These are phyloP conservation scores for Rhodamnia rubescens DNA, from an alignment of 345 rosid species.

Conservation along the genomic window DNA sequence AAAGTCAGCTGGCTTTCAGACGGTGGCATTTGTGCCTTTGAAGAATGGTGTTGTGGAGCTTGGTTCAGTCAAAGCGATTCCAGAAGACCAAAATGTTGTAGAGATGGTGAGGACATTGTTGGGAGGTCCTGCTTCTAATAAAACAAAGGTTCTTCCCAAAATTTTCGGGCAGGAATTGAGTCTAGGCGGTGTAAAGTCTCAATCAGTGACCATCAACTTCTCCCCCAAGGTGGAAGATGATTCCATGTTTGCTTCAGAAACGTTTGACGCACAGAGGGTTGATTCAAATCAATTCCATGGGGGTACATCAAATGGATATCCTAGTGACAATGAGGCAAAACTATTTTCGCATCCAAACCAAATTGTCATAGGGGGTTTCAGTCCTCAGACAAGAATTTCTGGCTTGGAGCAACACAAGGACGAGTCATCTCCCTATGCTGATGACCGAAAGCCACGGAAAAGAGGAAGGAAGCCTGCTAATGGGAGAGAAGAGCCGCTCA, in stretches of 20 bases:
- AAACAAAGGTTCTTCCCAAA: constrained; percentile 54
- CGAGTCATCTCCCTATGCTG: constrained; percentile 39
- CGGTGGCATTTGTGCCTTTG: constrained; percentile 58
- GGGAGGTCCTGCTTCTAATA: constrained; percentile 45
- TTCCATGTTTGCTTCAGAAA: constrained; percentile 43
- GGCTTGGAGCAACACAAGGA: constrained; percentile 52
- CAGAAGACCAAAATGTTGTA: constrained; percentile 45
- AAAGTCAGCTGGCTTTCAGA: constrained; percentile 66
- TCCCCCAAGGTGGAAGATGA: constrained; percentile 89
- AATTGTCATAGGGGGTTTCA: constrained; percentile 25
- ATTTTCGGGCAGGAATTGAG: constrained; percentile 83
- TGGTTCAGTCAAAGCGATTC: constrained; percentile 55
- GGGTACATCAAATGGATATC: constrained; percentile 39
- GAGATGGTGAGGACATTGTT: constrained; percentile 51
- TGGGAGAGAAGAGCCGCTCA: constrained; percentile 92
- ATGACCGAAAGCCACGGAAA: constrained; percentile 87
- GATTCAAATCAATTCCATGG: constrained; percentile 47
- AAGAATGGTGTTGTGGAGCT: constrained; percentile 84
- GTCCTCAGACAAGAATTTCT: constrained; percentile 22
- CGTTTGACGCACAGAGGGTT: constrained; percentile 34
- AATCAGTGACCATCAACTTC: constrained; percentile 63
- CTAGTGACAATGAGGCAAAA: constrained; percentile 33
- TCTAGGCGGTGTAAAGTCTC: constrained; percentile 57
- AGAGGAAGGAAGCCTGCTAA: constrained; percentile 97
- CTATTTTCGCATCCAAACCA: constrained; percentile 36